These are phyloP conservation scores for Raffaelea arxii DNA, from an alignment of 2,329 filamentous ascomycete genomes.

Conservation along the genomic window DNA sequence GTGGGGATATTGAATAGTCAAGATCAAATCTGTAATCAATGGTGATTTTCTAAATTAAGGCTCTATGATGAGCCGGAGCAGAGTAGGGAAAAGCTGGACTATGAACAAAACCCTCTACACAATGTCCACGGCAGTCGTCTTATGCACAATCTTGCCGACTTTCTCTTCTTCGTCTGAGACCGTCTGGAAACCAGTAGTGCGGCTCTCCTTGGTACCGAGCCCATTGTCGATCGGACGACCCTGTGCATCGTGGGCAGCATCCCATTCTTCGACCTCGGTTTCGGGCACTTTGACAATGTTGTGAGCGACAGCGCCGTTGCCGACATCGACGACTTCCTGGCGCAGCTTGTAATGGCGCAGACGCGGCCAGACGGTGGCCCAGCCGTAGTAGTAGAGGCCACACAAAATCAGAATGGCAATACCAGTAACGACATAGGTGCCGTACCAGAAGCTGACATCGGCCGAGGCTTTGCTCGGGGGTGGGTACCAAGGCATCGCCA, in stretches of 20 bases:
- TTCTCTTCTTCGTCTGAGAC: not conserved
- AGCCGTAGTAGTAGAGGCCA: conserved; percentile 37
- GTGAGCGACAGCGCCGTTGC: conserved; percentile 33
- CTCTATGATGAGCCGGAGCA: not conserved
- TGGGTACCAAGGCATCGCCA: conserved; percentile 67
- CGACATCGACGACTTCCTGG: conserved; percentile 35
- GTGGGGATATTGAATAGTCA: no score
- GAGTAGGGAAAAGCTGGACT: no score
- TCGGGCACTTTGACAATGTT: conserved; percentile 35
- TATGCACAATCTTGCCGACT: not conserved
- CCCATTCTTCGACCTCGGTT: conserved; percentile 31
- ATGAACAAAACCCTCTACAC: not conserved
- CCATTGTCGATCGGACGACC: not conserved
- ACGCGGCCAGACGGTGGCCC: conserved; percentile 34
- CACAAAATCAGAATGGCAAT: conserved; percentile 43
- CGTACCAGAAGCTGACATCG: conserved; percentile 65
- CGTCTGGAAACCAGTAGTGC: not conserved
- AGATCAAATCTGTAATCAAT: no score
- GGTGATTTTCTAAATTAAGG: no score
- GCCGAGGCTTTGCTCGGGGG: conserved; percentile 51
- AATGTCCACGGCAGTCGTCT: no score
- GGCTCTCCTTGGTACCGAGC: not conserved
- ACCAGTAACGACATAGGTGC: conserved; percentile 56
- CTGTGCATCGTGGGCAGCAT: conserved; percentile 19
- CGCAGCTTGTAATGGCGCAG: conserved; percentile 34